These are phyloP conservation scores for Thelephora ganbajun DNA, from an alignment of 768 basidiomycete species.

Conservation along the genomic window DNA sequence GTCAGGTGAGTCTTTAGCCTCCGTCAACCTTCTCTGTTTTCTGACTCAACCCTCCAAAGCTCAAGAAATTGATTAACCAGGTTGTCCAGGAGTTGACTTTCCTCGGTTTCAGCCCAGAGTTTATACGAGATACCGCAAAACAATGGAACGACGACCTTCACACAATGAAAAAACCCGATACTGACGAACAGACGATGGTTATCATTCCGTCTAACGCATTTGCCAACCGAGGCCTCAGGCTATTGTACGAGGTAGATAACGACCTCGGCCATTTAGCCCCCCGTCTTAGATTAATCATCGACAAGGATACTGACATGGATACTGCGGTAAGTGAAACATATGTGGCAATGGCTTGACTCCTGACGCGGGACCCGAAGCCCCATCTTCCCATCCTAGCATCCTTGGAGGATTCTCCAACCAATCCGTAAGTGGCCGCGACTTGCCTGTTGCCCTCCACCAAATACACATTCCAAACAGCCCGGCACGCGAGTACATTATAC, in stretches of 20 bases:
- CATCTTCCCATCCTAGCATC: neutral
- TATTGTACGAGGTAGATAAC: constrained; percentile 44
- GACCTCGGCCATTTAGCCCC: constrained; percentile 38
- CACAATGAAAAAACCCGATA: neutral
- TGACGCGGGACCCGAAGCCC: too few relatives aligned
- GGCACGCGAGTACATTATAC: constrained; percentile 53
- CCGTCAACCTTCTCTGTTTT: neutral
- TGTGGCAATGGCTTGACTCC: too few relatives aligned
- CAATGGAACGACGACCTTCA: constrained; percentile 5
- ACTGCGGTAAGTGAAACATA: neutral
- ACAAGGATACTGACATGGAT: constrained; percentile 7
- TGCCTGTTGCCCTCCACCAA: too few relatives aligned
- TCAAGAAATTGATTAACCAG: constrained; percentile 83
- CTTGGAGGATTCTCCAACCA: neutral
- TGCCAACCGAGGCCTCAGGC: constrained; percentile 19
- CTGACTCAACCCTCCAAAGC: constrained; percentile 28
- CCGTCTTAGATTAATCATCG: constrained; percentile 38
- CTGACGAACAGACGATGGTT: neutral
- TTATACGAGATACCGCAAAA: constrained; percentile 16
- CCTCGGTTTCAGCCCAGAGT: constrained; percentile 32
- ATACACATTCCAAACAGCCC: too few relatives aligned
- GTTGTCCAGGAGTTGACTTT: constrained; percentile 65
- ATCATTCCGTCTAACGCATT: constrained; percentile 7
- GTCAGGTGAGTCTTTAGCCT: constrained; percentile 36
- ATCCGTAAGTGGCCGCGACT: neutral